Percentiles rank a stretch among this genome's conserved stretches.
These are phyloP conservation scores for Barbarea vulgaris DNA, from an alignment of 345 rosid genomes.

Conservation along the genomic window DNA sequence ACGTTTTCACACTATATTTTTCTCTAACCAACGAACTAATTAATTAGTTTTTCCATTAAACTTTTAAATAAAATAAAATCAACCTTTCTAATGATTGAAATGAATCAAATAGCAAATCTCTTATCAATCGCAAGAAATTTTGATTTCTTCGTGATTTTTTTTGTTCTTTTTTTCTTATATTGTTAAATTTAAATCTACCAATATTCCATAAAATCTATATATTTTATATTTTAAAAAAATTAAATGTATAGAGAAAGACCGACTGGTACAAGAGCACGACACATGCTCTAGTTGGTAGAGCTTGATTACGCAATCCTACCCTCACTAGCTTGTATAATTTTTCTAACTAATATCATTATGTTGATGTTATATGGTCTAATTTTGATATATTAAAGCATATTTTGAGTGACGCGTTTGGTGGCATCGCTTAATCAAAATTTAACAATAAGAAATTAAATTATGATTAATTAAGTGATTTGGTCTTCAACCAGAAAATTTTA, in stretches of 20 bases:
- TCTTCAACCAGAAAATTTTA: constrained; percentile 26
- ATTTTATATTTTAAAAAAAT: background rate
- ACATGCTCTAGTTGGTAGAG: constrained; percentile 64
- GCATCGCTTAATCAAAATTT: constrained; percentile 41
- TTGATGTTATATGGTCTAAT: constrained; percentile 30
- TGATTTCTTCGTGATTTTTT: background rate
- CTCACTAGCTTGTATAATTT: constrained; percentile 18
- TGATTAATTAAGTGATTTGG: constrained; percentile 30
- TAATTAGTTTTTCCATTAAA: constrained; percentile 5
- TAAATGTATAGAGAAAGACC: constrained; percentile 43
- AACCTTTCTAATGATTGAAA: constrained; percentile 20
- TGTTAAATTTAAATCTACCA: background rate
- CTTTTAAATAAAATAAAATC: background rate
- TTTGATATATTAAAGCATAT: constrained; percentile 21
- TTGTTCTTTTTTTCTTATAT: background rate
- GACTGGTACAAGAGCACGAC: constrained; percentile 58
- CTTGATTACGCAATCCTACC: constrained; percentile 44
- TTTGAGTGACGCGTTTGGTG: constrained; percentile 39
- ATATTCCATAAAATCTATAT: constrained; percentile 8
- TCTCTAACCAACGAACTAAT: constrained; percentile 23
- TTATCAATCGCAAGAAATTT: background rate
- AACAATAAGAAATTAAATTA: constrained; percentile 19
- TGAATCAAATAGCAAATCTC: constrained; percentile 1
- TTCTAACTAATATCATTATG: constrained; percentile 34
- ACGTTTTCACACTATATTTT: constrained; percentile 24